phyloP scores from a whole-genome alignment of 768 basidiomycete genomes.

The Amanita exitialis region DNA sequence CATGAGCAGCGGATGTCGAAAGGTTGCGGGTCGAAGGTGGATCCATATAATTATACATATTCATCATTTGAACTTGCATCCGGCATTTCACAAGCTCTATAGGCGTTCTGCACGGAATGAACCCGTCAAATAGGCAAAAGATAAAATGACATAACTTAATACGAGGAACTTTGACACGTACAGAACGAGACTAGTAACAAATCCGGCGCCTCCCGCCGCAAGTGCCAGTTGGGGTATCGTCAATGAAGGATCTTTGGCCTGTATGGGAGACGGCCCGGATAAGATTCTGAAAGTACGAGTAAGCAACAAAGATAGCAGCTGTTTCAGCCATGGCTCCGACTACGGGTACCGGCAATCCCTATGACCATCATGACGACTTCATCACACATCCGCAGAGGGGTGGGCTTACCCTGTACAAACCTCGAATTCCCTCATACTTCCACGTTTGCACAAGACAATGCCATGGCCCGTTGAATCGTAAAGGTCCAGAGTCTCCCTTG shows the following conservation, averaged over 20 bases:
- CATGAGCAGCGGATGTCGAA: constrained; percentile 9
- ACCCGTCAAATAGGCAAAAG: constrained; percentile 2
- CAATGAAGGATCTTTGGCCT: constrained; percentile 25
- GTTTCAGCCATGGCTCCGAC: constrained; percentile 92
- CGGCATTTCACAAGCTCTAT: constrained; percentile 95
- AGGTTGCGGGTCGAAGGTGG: constrained; percentile 11
- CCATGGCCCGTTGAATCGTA: constrained; percentile 73
- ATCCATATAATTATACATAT: constrained; percentile 13
- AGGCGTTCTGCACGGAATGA: constrained; percentile 52
- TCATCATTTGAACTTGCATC: constrained; percentile 94
- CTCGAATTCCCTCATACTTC: constrained; percentile 69
- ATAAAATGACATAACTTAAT: background rate
- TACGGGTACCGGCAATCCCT: constrained; percentile 89
- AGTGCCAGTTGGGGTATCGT: constrained; percentile 62
- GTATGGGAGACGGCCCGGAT: constrained; percentile 30
- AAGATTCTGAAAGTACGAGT: constrained; percentile 61
- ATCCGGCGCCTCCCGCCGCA: constrained; percentile 84
- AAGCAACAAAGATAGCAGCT: constrained; percentile 78
- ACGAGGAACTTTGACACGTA: constrained; percentile 25
- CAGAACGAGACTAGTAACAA: constrained; percentile 81
- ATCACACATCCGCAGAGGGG: constrained; percentile 2
- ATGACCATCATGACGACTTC: background rate
- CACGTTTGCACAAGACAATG: constrained; percentile 84
- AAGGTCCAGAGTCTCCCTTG: constrained; percentile 28
- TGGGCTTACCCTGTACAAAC: constrained; percentile 67